phyloP scores from a whole-genome alignment of 1,284 basidiomycete species.

The Vanrija pseudolonga region DNA sequence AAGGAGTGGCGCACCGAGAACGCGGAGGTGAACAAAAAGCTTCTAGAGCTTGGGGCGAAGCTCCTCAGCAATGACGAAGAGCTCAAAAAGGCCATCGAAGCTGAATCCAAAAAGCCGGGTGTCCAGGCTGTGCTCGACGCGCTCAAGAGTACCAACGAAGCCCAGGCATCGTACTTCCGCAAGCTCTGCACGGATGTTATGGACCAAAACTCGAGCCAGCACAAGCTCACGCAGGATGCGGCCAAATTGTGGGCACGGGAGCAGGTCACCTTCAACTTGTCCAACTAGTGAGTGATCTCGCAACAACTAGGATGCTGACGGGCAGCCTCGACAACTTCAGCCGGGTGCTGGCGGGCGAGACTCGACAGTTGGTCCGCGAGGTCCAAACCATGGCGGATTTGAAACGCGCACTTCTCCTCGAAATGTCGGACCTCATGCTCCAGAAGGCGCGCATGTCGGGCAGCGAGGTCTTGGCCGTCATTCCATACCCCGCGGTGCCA shows the following conservation, averaged over 20 bases:
- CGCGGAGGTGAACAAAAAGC: conserved; percentile 37
- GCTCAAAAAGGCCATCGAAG: conserved; percentile 42
- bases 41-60: conserved; percentile 42
- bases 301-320: background rate
- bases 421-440: conserved; percentile 45
- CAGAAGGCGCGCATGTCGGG: conserved; percentile 47
- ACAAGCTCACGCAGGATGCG: conserved; percentile 40
- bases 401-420: conserved; percentile 46
- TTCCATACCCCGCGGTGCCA: conserved; percentile 40
- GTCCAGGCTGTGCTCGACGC: conserved; percentile 47
- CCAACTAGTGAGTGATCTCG: conserved; percentile 30
- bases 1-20: conserved; percentile 28
- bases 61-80: conserved; percentile 39
- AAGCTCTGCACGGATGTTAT: conserved; percentile 43
- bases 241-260: conserved; percentile 42
- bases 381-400: conserved; percentile 47
- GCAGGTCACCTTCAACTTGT: conserved; percentile 49
- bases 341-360: conserved; percentile 44
- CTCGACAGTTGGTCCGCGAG: conserved; percentile 45
- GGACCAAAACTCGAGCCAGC: conserved; percentile 47
- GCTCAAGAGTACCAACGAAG: conserved; percentile 40
- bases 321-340: conserved; percentile 46
- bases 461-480: conserved; percentile 47
- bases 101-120: conserved; percentile 29
- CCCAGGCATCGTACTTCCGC: conserved; percentile 41